phyloP scores from a whole-genome alignment of 768 basidiomycete species.

The Calocybe gangraenosa region DNA sequence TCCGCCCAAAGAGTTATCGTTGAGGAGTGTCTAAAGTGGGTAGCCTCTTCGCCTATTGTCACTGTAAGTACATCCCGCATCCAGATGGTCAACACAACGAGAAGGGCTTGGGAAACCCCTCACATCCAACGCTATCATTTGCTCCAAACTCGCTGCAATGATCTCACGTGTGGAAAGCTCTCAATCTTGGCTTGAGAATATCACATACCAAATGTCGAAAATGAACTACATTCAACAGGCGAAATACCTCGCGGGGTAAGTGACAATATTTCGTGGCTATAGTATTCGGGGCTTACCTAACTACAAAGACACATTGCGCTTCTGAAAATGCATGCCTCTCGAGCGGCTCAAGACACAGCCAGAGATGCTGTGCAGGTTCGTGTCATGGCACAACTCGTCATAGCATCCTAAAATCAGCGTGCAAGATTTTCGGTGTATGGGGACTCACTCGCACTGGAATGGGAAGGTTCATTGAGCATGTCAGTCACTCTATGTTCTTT shows the following conservation, averaged over 20 bases:
- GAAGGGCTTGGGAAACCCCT: slow-evolving; percentile 88
- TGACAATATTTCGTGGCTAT: slow-evolving; percentile 6
- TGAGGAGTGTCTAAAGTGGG: slow-evolving; percentile 79
- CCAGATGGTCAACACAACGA: slow-evolving; percentile 79
- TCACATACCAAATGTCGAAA: slow-evolving; percentile 83
- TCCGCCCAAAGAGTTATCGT: slow-evolving; percentile 47
- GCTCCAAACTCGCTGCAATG: slow-evolving; percentile 84
- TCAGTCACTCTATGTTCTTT: slow-evolving; percentile 25
- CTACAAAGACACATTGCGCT: slow-evolving; percentile 56
- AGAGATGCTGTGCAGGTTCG: slow-evolving; percentile 38
- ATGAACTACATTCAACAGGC: slow-evolving; percentile 82
- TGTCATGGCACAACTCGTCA: neutral
- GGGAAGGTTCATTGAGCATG: slow-evolving; percentile 72
- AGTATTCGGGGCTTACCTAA: neutral
- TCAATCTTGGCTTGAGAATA: slow-evolving; percentile 76
- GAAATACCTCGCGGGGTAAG: slow-evolving; percentile 63
- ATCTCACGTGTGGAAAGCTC: slow-evolving; percentile 63
- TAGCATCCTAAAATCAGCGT: slow-evolving; percentile 28
- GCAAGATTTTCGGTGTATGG: slow-evolving; percentile 81
- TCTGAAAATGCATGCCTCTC: slow-evolving; percentile 65
- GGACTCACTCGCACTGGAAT: slow-evolving; percentile 82
- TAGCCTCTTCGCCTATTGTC: neutral
- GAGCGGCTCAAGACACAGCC: slow-evolving; percentile 59
- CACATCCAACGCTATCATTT: slow-evolving; percentile 77
- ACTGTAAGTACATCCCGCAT: neutral